A percentile compares a stretch with the other conserved stretches of the same genome.
These are phyloP conservation scores for Huntiella omanensis DNA, from an alignment of 2,329 filamentous ascomycete genomes.

Conservation along the genomic window DNA sequence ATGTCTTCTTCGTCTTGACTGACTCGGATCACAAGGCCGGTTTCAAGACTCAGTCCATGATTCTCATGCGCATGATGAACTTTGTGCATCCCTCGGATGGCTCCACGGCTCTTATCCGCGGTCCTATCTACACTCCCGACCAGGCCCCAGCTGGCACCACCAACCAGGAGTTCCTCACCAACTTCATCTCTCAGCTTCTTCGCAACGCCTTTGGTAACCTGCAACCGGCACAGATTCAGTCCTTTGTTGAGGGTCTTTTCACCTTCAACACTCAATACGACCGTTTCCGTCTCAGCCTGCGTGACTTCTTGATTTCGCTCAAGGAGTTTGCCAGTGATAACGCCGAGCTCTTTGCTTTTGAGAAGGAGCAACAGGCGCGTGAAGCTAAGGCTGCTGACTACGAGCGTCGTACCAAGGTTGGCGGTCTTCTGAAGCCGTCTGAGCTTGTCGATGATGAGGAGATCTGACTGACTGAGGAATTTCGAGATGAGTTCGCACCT, in stretches of 20 bases:
- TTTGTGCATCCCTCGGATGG: conserved; percentile 61
- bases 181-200: conserved; percentile 70
- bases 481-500: conserved; percentile 41
- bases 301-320: conserved; percentile 91
- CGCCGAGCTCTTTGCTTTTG: conserved; percentile 77
- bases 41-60: conserved; percentile 92
- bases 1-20: conserved; percentile 95
- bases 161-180: conserved; percentile 78
- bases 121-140: conserved; percentile 72
- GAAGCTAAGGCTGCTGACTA: conserved; percentile 77
- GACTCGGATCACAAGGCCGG: conserved; percentile 97
- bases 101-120: conserved; percentile 64
- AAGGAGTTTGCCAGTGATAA: conserved; percentile 97
- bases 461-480: conserved; percentile 62
- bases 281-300: conserved; percentile 87
- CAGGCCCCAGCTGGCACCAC: conserved; percentile 67
- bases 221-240: conserved; percentile 70
- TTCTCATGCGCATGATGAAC: conserved; percentile 90
- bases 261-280: conserved; percentile 72
- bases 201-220: conserved; percentile 88
- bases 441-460: conserved; percentile 73
- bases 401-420: conserved; percentile 84
- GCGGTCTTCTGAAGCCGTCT: conserved; percentile 90
- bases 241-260: conserved; percentile 82
- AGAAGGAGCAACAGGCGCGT: conserved; percentile 79